A percentile compares a stretch with the other conserved stretches of the same genome.
Evolutionary conservation across 2,329 filamentous ascomycete genomes (phyloP).

Genomic region (Colletotrichum spinosum): DNA sequence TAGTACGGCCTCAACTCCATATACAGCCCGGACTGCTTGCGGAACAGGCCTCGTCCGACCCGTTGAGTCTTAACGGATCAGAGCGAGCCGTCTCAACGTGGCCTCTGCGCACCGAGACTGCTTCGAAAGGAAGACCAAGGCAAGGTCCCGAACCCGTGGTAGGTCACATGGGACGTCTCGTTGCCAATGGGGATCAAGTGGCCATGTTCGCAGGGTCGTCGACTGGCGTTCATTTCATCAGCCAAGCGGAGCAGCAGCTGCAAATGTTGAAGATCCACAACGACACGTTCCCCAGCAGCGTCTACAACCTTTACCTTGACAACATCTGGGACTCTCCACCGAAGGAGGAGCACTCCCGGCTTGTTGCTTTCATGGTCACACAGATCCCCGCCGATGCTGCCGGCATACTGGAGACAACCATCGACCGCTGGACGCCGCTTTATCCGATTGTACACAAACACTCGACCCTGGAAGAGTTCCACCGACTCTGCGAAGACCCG

Average conservation of each 20-base stretch:
- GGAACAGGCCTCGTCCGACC: neutral
- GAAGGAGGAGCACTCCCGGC: neutral
- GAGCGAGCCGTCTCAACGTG: neutral
- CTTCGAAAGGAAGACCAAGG: neutral
- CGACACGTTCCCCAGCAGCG: conserved; percentile 41
- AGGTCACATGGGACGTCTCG: conserved; percentile 43
- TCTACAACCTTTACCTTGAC: conserved; percentile 41
- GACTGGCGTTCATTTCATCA: conserved; percentile 44
- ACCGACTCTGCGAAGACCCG: conserved; percentile 5
- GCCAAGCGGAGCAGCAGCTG: conserved; percentile 42
- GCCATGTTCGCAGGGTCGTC: conserved; percentile 43
- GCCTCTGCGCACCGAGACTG: neutral
- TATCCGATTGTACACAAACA: conserved; percentile 40
- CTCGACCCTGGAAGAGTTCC: conserved; percentile 35
- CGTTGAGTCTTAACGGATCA: neutral
- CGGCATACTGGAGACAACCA: conserved; percentile 36
- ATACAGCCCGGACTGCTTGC: neutral
- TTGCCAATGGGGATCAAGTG: conserved; percentile 38
- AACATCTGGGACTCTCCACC: conserved; percentile 36
- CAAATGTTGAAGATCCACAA: conserved; percentile 41
- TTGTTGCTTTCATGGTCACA: conserved; percentile 26
- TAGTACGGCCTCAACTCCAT: neutral
- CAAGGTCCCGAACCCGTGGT: conserved; percentile 36
- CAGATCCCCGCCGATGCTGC: conserved; percentile 36
- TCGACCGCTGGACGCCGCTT: conserved; percentile 38